Evolutionary conservation across 2,329 filamentous ascomycete genomes (phyloP), one percentile per base, ranked within the genome.

Genomic region (Myotisia sp.): DNA sequence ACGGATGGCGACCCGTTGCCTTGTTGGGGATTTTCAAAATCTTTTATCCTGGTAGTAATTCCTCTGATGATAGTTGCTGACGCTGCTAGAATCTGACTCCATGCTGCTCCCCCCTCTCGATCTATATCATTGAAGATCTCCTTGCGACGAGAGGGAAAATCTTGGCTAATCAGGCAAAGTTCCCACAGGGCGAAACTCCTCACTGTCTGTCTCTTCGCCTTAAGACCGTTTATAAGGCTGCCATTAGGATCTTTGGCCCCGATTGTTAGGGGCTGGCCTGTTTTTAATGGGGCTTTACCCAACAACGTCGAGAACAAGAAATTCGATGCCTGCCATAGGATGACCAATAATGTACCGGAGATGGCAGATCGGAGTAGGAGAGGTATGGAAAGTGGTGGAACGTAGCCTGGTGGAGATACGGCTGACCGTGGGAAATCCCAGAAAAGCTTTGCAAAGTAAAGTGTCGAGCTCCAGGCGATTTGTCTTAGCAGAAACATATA

Each of bases 171-270:
- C 37, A 82, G 68, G 19, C 75, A 74, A 18, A 94, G 64, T 51
- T 95, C 87, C 86, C 86, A 93, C 56, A 92, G 79, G 10, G 87
- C 86, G 54, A 92, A 92, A 1, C 74, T 70, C 70, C 73, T 76
- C 40, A 82, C 74, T 6, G 81, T 66, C 6, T 82, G 67, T 54
- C 87, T 90, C 59, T 85, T 90, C 43, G 78, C 78, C 52, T 77
- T 86, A 29, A 95, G 56, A 0, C 87, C 87, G 37, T 76, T 84
- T 31, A 95, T 55, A 18, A 95, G 65, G 51, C 82, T 93, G 22
- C 84, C 85, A 49, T 93, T 95, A 1, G 87, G 83, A 54, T 94
- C 86, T 50, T 82, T 90, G 10, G 84, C 82, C 44, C 87, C 81
- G 12, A 71, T 70, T 0, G 84, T 93, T 37, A 95, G 69, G 3